Conservation (phyloP, 2,329 filamentous ascomycete genomes). For the Zopfia rhizophila region DNA sequence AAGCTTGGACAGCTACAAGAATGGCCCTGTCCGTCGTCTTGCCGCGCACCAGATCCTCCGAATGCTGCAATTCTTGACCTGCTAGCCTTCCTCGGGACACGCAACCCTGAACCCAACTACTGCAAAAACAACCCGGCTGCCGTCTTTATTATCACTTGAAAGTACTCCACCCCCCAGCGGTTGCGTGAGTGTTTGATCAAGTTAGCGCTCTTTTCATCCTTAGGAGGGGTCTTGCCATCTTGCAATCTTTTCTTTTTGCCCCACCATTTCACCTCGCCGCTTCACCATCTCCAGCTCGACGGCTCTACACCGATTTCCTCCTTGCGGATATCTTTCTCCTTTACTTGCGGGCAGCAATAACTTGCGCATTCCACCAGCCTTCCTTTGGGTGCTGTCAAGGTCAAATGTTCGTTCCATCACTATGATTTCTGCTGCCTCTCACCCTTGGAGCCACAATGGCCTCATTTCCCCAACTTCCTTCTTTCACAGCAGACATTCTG, state of each 20-base stretch:
- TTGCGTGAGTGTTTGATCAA: slow-evolving; percentile 32
- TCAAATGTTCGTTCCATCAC: slow-evolving; percentile 54
- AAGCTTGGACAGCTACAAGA: slow-evolving; percentile 19
- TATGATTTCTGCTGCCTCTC: slow-evolving; percentile 44
- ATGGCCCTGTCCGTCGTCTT: slow-evolving; percentile 6
- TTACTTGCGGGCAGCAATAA: slow-evolving; percentile 23
- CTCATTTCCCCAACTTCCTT: slow-evolving; percentile 32
- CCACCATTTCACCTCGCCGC: slow-evolving; percentile 39
- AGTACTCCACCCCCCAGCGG: slow-evolving; percentile 12
- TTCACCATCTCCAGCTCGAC: slow-evolving; percentile 36
- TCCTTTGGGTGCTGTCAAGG: slow-evolving; percentile 41
- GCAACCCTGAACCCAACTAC: slow-evolving; percentile 1
- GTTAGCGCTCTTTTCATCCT: slow-evolving; percentile 43
- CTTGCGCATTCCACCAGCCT: slow-evolving; percentile 36
- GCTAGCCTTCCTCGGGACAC: slow-evolving; percentile 15
- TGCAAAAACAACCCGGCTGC: slow-evolving; percentile 9
- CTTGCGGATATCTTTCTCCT: slow-evolving; percentile 23
- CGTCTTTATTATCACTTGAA: slow-evolving; percentile 16
- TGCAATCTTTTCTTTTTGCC: slow-evolving; percentile 37
- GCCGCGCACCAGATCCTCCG: slow-evolving; percentile 1
- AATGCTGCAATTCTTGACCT: not conserved
- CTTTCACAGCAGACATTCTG: slow-evolving; percentile 19
- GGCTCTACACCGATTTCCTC: slow-evolving; percentile 24
- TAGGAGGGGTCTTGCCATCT: slow-evolving; percentile 38
- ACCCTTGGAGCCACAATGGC: slow-evolving; percentile 40